These are phyloP conservation scores for Trifolium pratense DNA, from an alignment of 306 rosid genomes.

Conservation along the genomic window DNA sequence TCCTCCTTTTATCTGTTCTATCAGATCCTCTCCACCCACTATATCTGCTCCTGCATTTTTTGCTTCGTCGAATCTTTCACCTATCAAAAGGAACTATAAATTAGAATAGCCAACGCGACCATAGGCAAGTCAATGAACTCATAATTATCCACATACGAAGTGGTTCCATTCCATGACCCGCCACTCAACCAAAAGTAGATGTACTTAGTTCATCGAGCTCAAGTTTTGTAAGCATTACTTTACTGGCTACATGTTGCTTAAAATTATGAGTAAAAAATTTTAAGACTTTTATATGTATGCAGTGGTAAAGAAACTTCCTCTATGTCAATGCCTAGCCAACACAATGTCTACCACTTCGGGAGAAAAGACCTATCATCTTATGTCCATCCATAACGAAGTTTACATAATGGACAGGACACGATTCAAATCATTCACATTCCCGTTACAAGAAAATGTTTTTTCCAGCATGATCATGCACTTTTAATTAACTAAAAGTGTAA, in stretches of 20 bases:
- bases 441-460: conserved; percentile 11
- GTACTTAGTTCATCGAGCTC: neutral
- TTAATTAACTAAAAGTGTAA: conserved; percentile 27
- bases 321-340: neutral
- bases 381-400: conserved; percentile 18
- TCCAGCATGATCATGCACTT: conserved; percentile 15
- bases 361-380: conserved; percentile 12
- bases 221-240: conserved; percentile 9
- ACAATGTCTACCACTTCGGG: conserved; percentile 4
- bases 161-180: neutral
- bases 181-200: conserved; percentile 21
- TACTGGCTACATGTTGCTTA: neutral
- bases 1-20: conserved; percentile 95
- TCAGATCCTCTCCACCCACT: conserved; percentile 99
- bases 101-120: conserved; percentile 36
- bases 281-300: conserved; percentile 6
- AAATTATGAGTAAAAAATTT: conserved; percentile 19
- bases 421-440: conserved; percentile 21
- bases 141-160: too few species aligned
- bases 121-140: too few species aligned
- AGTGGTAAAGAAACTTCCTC: conserved; percentile 18
- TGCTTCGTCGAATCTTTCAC: conserved; percentile 95
- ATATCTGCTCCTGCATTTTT: conserved; percentile 97
- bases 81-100: conserved; percentile 48
- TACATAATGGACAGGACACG: conserved; percentile 8